Evolutionary conservation across 306 rosid genomes (phyloP), one percentile per base, ranked within the genome.

Genomic region (Oxytropis ochrocephala): DNA sequence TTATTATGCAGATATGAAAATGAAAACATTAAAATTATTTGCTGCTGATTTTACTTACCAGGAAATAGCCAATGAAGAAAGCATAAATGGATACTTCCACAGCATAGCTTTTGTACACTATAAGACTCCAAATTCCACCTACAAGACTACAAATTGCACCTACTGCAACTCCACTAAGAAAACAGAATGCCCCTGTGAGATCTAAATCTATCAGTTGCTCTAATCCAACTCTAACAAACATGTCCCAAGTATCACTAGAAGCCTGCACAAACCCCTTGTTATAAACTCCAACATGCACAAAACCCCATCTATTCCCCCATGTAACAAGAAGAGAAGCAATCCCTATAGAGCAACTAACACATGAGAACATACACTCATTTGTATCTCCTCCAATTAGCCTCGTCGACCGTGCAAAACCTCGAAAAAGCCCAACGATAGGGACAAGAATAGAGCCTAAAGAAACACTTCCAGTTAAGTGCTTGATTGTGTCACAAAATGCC

Each of bases 261-360:
- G 96, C 95, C 39, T 80, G 83, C 77, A 84, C 78, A 79, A 92
- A 74, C 7, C 89, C 92, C 76, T 87, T 87, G 74, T 83, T 79
- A 65, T 78, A 77, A 36, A 52, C 88, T 9, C 95, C 92, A 7
- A 87, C 83, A 5, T 84, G 82, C 46, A 92, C 98, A 21, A 89
- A 92, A 18, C 91, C 96, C 98, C 98, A 92, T 29, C 91, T 56
- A 32, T 87, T 89, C 55, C 95, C 92, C 7, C 67, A 65, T 3
- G 19, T 36, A 21, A 86, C 80, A 54, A 89, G 87, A 18, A 68
- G 10, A 8, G 91, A 74, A 54, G 91, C 92, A 29, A 89, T 27
- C 47, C 92, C 84, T 9, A 79, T 70, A 9, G 54, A 89, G 80
- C 92, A 89, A 52, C 84, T 33, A 18, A 89, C 90, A 61, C 96